Evolutionary conservation across 139 green algal species (phyloP), one percentile per base, ranked within the genome.

Genomic region (Chlamydomonas sphaeroides): DNA sequence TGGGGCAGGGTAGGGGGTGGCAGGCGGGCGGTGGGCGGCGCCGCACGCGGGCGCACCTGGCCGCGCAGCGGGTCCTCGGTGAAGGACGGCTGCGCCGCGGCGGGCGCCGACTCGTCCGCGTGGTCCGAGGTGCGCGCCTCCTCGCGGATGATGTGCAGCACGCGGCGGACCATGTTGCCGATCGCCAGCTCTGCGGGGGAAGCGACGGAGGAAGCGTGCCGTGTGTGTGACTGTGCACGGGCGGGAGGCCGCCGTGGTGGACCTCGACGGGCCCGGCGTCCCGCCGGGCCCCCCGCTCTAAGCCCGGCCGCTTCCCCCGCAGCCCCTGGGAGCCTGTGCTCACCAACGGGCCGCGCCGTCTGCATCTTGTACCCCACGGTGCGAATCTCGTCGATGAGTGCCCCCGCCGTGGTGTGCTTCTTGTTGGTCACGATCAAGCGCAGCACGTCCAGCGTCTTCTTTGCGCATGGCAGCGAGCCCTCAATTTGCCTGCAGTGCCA

Each of bases 141-240:
- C 76, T 99, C 97, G 1, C 97, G 91, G 35, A 99, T 97, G 42
- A 98, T 93, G 68, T 98, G 93, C 89, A 99, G 87, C 23, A 98
- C 93, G 7, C 97, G 90, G 30, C 95, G 88, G 35, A 96, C 93
- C 8, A 98, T 94, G 89, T 99, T 99, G 80, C 97, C 97, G 18
- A 98, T 94, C 0, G 93, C 91, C 65, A 99, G 90, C 90, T 98
- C 97, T 97, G 91, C 83, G 21, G 20, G 6, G n/a, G n/a, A n/a
- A n/a, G n/a, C n/a, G n/a, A n/a, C n/a, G n/a, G n/a, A n/a, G n/a
- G n/a, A n/a, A n/a, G n/a, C n/a, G n/a, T n/a, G n/a, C n/a, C n/a
- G n/a, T n/a, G n/a, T n/a, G n/a, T n/a, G n/a, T n/a, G n/a, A n/a
- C n/a, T n/a, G n/a, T n/a, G n/a, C n/a, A n/a, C n/a, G n/a, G n/a